These are phyloP conservation scores for Fusarium bulbicola DNA, from an alignment of 2,329 filamentous ascomycete species.

Conservation along the genomic window DNA sequence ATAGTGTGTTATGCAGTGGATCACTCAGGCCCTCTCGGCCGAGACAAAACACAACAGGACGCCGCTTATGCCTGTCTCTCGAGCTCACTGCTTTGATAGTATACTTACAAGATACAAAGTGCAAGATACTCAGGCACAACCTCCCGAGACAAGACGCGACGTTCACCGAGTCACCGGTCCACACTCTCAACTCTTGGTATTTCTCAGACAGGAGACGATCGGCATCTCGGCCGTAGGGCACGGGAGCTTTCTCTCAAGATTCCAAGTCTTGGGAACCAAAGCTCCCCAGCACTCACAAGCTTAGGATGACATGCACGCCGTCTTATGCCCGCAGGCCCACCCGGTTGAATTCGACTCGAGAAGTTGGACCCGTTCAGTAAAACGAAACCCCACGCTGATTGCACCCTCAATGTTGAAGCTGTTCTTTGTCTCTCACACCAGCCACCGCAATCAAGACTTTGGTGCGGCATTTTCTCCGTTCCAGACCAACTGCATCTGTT, in stretches of 20 bases:
- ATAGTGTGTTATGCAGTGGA: background rate
- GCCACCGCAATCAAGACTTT: conserved; percentile 11
- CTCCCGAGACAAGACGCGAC: conserved; percentile 10
- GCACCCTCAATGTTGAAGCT: conserved; percentile 3
- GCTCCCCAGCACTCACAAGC: conserved; percentile 14
- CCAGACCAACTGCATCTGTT: background rate
- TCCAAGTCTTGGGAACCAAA: conserved; percentile 12
- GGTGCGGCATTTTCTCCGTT: conserved; percentile 33
- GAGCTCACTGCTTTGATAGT: background rate
- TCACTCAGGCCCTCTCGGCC: conserved; percentile 1
- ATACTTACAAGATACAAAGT: background rate
- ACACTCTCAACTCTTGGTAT: conserved; percentile 20
- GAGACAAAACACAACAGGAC: conserved; percentile 3
- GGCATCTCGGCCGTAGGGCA: conserved; percentile 15
- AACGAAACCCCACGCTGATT: conserved; percentile 10
- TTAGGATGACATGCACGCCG: conserved; percentile 28
- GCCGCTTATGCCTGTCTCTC: background rate
- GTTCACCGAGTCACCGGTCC: conserved; percentile 32
- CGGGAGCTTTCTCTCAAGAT: conserved; percentile 2
- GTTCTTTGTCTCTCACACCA: background rate
- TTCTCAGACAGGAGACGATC: conserved; percentile 33
- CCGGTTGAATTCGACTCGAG: conserved; percentile 6
- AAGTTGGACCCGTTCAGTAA: conserved; percentile 1
- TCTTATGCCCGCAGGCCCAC: conserved; percentile 25
- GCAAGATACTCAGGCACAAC: background rate